These are phyloP conservation scores for Glycyrrhiza uralensis DNA, from an alignment of 306 rosid genomes.

Conservation along the genomic window DNA sequence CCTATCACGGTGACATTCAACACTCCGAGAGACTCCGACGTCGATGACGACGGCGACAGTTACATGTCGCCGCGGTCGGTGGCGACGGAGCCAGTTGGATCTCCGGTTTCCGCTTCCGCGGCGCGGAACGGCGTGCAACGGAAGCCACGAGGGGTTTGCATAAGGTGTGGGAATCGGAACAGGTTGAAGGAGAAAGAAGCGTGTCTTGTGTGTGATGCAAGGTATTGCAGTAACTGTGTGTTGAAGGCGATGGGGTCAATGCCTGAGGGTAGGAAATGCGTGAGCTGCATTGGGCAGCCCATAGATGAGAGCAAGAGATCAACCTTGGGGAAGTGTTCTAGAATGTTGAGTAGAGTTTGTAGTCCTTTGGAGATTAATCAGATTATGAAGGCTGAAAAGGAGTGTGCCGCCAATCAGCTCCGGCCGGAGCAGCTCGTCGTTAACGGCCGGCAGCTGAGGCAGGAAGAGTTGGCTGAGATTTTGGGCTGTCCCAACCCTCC, in stretches of 20 bases:
- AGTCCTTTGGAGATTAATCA: constrained; percentile 83
- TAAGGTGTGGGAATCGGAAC: constrained; percentile 67
- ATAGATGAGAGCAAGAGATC: constrained; percentile 71
- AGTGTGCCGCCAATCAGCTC: constrained; percentile 75
- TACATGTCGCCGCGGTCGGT: constrained; percentile 49
- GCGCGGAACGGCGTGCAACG: constrained; percentile 1
- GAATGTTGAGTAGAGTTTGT: constrained; percentile 67
- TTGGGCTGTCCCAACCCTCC: constrained; percentile 70
- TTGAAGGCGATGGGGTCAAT: constrained; percentile 93
- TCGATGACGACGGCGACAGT: constrained; percentile 48
- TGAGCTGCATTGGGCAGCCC: constrained; percentile 73
- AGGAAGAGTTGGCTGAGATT: constrained; percentile 79
- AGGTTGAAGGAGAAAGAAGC: constrained; percentile 77
- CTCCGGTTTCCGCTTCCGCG: constrained; percentile 27
- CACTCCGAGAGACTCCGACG: constrained; percentile 61
- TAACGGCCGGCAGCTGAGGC: constrained; percentile 68
- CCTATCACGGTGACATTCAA: constrained; percentile 56
- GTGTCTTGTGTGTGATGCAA: constrained; percentile 75
- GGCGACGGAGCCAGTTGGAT: constrained; percentile 55
- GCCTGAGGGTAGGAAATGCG: constrained; percentile 94
- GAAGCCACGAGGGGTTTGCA: constrained; percentile 61
- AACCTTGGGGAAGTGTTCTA: constrained; percentile 66
- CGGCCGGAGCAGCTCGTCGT: constrained; percentile 84
- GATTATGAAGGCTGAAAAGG: constrained; percentile 87
- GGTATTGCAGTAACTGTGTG: constrained; percentile 71